Evolutionary conservation across 352 stramenopile genomes (phyloP).

Genomic region (Phytophthora foliorum): DNA sequence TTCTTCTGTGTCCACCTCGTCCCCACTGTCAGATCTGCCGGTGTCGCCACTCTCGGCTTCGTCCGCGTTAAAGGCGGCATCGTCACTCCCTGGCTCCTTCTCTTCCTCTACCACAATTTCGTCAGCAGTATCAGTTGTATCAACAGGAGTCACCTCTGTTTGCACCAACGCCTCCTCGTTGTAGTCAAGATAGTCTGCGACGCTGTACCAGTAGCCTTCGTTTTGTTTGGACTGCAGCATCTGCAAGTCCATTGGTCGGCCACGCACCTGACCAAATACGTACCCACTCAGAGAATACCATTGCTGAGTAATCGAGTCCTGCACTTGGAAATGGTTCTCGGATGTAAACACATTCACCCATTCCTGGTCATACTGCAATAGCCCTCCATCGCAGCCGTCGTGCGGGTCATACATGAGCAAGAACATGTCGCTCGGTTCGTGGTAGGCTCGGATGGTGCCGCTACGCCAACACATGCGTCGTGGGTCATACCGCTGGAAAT

Average conservation of each 20-base stretch:
- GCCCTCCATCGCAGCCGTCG: slow-evolving; percentile 11
- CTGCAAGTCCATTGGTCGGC: slow-evolving; percentile 49
- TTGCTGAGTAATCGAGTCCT: slow-evolving; percentile 58
- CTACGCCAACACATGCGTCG: slow-evolving; percentile 58
- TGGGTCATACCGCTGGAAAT: slow-evolving; percentile 64
- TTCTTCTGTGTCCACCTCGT: slow-evolving; percentile 35
- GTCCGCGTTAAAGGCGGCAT: neutral
- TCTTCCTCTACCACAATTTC: slow-evolving; percentile 8
- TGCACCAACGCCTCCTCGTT: slow-evolving; percentile 40
- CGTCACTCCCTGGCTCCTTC: slow-evolving; percentile 22
- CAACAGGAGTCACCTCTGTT: slow-evolving; percentile 8
- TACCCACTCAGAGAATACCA: slow-evolving; percentile 80
- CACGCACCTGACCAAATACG: slow-evolving; percentile 66
- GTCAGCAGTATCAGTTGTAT: slow-evolving; percentile 2
- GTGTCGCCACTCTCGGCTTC: slow-evolving; percentile 18
- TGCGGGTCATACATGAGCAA: slow-evolving; percentile 62
- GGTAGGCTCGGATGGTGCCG: slow-evolving; percentile 59
- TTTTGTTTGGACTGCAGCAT: slow-evolving; percentile 26
- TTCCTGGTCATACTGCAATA: slow-evolving; percentile 43
- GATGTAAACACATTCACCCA: slow-evolving; percentile 69
- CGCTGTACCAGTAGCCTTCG: slow-evolving; percentile 53
- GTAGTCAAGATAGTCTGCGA: slow-evolving; percentile 76
- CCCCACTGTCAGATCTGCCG: slow-evolving; percentile 28
- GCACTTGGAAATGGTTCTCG: slow-evolving; percentile 75
- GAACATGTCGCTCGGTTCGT: slow-evolving; percentile 65